Percentiles rank a stretch among this genome's conserved stretches.
Evolutionary conservation across 768 basidiomycete genomes (phyloP).

Genomic region (Aureoboletus auriporus): DNA sequence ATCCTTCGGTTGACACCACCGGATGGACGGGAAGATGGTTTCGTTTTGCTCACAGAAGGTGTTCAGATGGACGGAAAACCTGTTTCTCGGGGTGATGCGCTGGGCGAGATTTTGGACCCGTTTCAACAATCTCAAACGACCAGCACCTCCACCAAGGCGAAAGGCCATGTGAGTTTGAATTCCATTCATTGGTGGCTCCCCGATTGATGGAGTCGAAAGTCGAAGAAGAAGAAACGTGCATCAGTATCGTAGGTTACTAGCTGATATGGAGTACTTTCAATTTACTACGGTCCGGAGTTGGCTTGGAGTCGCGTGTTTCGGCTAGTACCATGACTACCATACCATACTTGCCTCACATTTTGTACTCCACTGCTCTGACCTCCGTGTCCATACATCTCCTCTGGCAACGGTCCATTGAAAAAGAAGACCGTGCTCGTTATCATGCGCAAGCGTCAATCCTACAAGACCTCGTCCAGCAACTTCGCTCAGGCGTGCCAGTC

Average conservation of each 20-base stretch:
- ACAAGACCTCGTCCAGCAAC: constrained; percentile 50
- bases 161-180: constrained; percentile 12
- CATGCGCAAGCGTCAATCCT: constrained; percentile 61
- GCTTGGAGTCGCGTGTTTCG: too few relatives aligned
- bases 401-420: constrained; percentile 43
- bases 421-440: constrained; percentile 51
- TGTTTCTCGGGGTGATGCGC: constrained; percentile 16
- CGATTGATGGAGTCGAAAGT: constrained; percentile 8
- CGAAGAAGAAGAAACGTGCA: constrained; percentile 16
- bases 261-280: constrained; percentile 1
- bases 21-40: constrained; percentile 16
- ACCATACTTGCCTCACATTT: constrained; percentile 57
- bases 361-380: constrained; percentile 62
- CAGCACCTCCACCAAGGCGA: constrained; percentile 10
- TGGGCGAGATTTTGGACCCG: constrained; percentile 20
- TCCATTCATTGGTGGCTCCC: not conserved
- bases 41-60: constrained; percentile 21
- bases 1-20: constrained; percentile 16
- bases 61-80: constrained; percentile 23
- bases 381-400: constrained; percentile 68
- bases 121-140: constrained; percentile 5
- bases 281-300: too few relatives aligned
- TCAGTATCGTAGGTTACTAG: not conserved
- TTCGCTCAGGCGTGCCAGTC: constrained; percentile 44
- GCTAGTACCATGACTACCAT: constrained; percentile 17